phyloP scores from a whole-genome alignment of 352 stramenopile genomes.

The Phytophthora sp. region DNA sequence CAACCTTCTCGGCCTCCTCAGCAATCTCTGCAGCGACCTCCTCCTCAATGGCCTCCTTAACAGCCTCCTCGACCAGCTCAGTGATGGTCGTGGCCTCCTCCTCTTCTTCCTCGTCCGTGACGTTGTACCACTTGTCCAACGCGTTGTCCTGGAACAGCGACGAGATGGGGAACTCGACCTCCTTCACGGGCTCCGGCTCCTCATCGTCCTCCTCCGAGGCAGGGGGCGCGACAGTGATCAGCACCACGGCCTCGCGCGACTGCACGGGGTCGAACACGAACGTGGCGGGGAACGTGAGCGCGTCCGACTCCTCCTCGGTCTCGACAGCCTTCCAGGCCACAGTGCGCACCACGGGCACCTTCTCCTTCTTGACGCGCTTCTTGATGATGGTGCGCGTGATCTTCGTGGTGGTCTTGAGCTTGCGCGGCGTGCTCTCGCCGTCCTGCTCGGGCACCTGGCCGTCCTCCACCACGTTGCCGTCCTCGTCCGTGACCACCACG shows the following conservation, averaged over 20 bases:
- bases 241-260: constrained; percentile 81
- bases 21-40: constrained; percentile 15
- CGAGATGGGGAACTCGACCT: constrained; percentile 79
- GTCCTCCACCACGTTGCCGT: constrained; percentile 52
- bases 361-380: constrained; percentile 65
- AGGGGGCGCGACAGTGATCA: constrained; percentile 56
- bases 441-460: constrained; percentile 40
- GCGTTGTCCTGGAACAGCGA: constrained; percentile 68
- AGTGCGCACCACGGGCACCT: constrained; percentile 47
- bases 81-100: constrained; percentile 42
- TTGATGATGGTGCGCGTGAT: constrained; percentile 60
- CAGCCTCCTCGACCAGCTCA: constrained; percentile 31
- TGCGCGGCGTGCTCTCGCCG: constrained; percentile 40
- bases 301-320: constrained; percentile 1
- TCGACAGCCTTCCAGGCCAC: constrained; percentile 38
- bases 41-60: constrained; percentile 25
- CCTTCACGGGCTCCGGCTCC: constrained; percentile 67
- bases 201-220: constrained; percentile 52
- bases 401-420: constrained; percentile 69
- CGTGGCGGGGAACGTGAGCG: constrained; percentile 56
- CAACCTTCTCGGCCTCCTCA: constrained; percentile 14
- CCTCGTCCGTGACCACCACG: constrained; percentile 53
- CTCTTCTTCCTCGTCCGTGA: constrained; percentile 52
- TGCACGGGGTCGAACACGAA: constrained; percentile 88
- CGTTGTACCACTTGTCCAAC: constrained; percentile 78